phyloP scores from a whole-genome alignment of 768 basidiomycete species.

The Neoboletus magnificus region DNA sequence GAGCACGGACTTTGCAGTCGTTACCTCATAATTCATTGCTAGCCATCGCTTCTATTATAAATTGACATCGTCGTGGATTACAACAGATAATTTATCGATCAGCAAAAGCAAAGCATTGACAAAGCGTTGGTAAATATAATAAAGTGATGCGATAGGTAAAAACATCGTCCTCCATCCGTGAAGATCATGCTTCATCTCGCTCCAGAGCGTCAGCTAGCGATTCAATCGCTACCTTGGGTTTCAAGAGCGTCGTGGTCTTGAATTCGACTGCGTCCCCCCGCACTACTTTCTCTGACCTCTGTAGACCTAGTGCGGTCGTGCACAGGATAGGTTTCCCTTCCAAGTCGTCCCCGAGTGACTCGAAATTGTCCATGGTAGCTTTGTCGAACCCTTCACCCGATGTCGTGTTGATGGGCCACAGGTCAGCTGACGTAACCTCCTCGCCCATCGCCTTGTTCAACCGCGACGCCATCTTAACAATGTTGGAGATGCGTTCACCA shows the following conservation, averaged over 20 bases:
- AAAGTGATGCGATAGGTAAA: conserved; percentile 17
- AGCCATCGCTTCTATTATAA: conserved; percentile 3
- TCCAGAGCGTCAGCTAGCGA: conserved; percentile 29
- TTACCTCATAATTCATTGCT: conserved; percentile 1
- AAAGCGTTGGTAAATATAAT: conserved; percentile 26
- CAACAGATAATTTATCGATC: conserved; percentile 25
- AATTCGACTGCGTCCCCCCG: conserved; percentile 44
- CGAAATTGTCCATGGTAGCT: conserved; percentile 45
- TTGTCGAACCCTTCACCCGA: conserved; percentile 42
- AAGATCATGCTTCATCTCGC: conserved; percentile 24
- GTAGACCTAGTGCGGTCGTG: conserved; percentile 55
- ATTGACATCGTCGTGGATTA: conserved; percentile 2
- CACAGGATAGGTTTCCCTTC: conserved; percentile 41
- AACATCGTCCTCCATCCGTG: not conserved
- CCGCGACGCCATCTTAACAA: conserved; percentile 31
- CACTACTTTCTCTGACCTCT: conserved; percentile 34
- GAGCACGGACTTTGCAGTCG: not conserved
- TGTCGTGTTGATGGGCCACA: conserved; percentile 47
- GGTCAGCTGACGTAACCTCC: conserved; percentile 53
- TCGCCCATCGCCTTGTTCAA: conserved; percentile 52
- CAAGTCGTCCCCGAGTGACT: conserved; percentile 18
- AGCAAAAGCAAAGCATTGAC: conserved; percentile 2
- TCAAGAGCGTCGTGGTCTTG: conserved; percentile 47
- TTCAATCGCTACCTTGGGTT: conserved; percentile 53
- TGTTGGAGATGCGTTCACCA: conserved; percentile 33